A percentile compares a stretch with the other conserved stretches of the same genome.
Conservation (phyloP, 257 asterid genomes). For the Solanum rostratum region DNA sequence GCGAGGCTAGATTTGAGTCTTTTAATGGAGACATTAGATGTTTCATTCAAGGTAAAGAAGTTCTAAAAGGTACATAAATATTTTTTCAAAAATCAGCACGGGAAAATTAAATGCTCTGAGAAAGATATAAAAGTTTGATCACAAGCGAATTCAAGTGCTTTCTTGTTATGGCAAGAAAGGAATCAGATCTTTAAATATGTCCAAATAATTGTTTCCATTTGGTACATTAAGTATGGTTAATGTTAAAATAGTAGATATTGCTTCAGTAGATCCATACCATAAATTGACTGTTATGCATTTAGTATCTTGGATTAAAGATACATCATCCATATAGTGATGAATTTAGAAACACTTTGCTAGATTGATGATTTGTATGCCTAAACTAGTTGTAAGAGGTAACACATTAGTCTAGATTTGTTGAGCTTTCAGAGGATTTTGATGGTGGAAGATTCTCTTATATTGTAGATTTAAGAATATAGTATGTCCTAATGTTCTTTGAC, state of each 20-base stretch:
- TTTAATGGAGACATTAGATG: not conserved
- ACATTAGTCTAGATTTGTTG: not conserved
- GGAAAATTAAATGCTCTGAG: not conserved
- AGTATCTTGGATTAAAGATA: not conserved
- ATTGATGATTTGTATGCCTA: not conserved
- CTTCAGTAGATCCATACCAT: not conserved
- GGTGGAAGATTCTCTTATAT: not conserved
- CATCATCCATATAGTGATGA: not conserved
- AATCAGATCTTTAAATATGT: not conserved
- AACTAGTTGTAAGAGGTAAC: not conserved
- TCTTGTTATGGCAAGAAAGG: not conserved
- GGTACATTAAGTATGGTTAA: not conserved
- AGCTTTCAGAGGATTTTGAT: not conserved
- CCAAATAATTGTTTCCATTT: not conserved
- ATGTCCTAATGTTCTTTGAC: not conserved
- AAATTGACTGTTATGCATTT: not conserved
- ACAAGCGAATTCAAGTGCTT: not conserved
- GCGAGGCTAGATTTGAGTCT: not conserved
- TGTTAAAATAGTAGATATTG: not conserved
- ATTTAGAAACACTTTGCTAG: not conserved
- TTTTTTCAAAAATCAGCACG: not conserved
- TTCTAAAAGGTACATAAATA: not conserved
- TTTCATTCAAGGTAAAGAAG: not conserved
- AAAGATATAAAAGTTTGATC: not conserved
- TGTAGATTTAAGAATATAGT: not conserved